These are phyloP conservation scores for Pezizomycotina sp. DNA, from an alignment of 2,329 filamentous ascomycete species.

Conservation along the genomic window DNA sequence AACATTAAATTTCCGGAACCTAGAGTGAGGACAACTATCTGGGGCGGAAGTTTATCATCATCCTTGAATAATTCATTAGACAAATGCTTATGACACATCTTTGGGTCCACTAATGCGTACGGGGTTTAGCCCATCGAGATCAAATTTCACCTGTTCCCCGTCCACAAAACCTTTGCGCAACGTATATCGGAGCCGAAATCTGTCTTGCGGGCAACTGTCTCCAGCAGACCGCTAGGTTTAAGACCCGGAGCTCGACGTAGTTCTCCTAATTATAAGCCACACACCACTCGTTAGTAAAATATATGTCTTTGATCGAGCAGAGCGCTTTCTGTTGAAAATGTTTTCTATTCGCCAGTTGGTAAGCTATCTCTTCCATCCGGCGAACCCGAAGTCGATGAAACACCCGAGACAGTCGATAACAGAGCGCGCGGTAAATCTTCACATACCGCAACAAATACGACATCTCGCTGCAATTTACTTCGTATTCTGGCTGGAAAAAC, in stretches of 20 bases:
- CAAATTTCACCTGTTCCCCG: slow-evolving; percentile 7
- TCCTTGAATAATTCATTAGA: slow-evolving; percentile 14
- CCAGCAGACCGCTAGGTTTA: slow-evolving; percentile 49
- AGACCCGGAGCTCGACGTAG: slow-evolving; percentile 66
- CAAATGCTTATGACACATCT: slow-evolving; percentile 28
- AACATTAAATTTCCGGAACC: slow-evolving; percentile 60
- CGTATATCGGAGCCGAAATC: slow-evolving; percentile 67
- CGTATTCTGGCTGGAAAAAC: slow-evolving; percentile 68
- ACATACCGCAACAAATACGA: slow-evolving; percentile 68
- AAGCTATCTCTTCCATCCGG: slow-evolving; percentile 7
- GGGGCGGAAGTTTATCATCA: slow-evolving; percentile 43
- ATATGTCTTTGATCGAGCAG: slow-evolving; percentile 9
- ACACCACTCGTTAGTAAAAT: neutral
- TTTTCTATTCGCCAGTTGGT: too few species aligned
- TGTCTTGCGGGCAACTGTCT: slow-evolving; percentile 57
- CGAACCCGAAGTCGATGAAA: slow-evolving; percentile 10
- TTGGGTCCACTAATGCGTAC: slow-evolving; percentile 30
- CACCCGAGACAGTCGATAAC: neutral
- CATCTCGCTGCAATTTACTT: slow-evolving; percentile 53
- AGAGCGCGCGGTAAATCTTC: slow-evolving; percentile 8
- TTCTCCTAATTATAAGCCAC: slow-evolving; percentile 47
- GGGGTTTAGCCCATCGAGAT: slow-evolving; percentile 13
- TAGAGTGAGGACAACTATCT: slow-evolving; percentile 62
- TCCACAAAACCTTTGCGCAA: slow-evolving; percentile 59
- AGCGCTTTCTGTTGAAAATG: too few species aligned